Conservation (phyloP, 768 basidiomycete species). For the Vararia minispora region DNA sequence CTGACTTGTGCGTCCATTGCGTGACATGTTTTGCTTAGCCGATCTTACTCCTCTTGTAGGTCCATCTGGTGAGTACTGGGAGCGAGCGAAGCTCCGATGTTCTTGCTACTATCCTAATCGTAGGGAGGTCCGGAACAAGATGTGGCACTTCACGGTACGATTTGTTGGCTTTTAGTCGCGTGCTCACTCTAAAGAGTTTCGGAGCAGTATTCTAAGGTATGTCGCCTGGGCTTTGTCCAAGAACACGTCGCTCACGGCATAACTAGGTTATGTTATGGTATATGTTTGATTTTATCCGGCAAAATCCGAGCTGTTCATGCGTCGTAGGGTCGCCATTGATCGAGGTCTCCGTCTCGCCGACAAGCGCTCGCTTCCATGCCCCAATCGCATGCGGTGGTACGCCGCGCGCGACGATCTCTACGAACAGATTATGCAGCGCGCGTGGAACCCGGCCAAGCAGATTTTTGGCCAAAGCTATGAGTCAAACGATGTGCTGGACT, state of each 20-base stretch:
- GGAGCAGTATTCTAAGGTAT: slow-evolving; percentile 66
- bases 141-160: slow-evolving; percentile 76
- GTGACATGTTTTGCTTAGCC: neutral
- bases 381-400: slow-evolving; percentile 60
- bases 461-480: slow-evolving; percentile 90
- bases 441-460: slow-evolving; percentile 63
- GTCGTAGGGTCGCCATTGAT: slow-evolving; percentile 82
- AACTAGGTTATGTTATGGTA: slow-evolving; percentile 82
- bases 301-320: neutral
- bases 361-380: slow-evolving; percentile 87
- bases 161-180: neutral
- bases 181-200: slow-evolving; percentile 1
- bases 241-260: neutral
- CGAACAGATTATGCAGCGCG: slow-evolving; percentile 86
- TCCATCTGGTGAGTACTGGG: slow-evolving; percentile 64
- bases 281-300: slow-evolving; percentile 15
- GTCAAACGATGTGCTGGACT: slow-evolving; percentile 70
- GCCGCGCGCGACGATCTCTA: slow-evolving; percentile 72
- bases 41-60: slow-evolving; percentile 25
- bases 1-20: slow-evolving; percentile 56
- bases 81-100: slow-evolving; percentile 11
- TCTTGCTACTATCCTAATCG: slow-evolving; percentile 10
- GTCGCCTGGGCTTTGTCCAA: no score
- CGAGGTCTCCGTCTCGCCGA: slow-evolving; percentile 89
- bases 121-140: slow-evolving; percentile 85